A percentile compares a stretch with the other conserved stretches of the same genome.
Evolutionary conservation across 441 rosid species (phyloP).

Genomic region (Populus hybrid): DNA sequence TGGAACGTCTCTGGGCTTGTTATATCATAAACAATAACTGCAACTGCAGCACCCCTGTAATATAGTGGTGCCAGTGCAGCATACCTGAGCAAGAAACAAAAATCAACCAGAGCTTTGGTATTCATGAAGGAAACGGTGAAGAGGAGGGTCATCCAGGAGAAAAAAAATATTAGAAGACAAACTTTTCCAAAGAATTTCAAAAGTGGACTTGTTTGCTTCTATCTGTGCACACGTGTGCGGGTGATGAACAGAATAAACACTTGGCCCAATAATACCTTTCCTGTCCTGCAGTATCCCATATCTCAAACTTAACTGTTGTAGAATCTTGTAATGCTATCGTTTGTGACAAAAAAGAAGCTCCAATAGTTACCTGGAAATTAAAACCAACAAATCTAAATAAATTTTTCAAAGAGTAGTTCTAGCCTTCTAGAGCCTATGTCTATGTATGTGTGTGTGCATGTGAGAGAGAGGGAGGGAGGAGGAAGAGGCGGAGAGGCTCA

Average conservation of each 20-base stretch:
- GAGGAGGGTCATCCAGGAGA: not conserved
- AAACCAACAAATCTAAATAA: constrained; percentile 15
- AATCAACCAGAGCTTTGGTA: not conserved
- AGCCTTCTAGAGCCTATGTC: not conserved
- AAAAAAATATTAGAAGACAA: constrained; percentile 5
- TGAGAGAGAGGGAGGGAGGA: not conserved
- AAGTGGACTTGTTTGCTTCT: not conserved
- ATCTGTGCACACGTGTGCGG: not conserved
- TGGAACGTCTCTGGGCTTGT: constrained; percentile 90
- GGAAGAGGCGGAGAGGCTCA: not conserved
- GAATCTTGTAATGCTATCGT: constrained; percentile 97
- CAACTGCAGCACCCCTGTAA: constrained; percentile 96
- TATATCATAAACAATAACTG: constrained; percentile 94
- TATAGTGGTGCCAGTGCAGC: constrained; percentile 96
- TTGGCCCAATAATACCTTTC: constrained; percentile 60
- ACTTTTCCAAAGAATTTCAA: not conserved
- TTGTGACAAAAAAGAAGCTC: constrained; percentile 97
- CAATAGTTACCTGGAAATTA: constrained; percentile 82
- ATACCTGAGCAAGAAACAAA: constrained; percentile 48
- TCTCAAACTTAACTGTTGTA: constrained; percentile 95
- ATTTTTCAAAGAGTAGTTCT: not conserved
- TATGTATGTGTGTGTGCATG: too few species aligned
- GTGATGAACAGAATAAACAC: not conserved
- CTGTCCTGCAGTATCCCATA: constrained; percentile 99
- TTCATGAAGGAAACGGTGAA: not conserved